A percentile compares a stretch with the other conserved stretches of the same genome.
Conservation (phyloP, 441 rosid genomes). For the Populus hybrid region DNA sequence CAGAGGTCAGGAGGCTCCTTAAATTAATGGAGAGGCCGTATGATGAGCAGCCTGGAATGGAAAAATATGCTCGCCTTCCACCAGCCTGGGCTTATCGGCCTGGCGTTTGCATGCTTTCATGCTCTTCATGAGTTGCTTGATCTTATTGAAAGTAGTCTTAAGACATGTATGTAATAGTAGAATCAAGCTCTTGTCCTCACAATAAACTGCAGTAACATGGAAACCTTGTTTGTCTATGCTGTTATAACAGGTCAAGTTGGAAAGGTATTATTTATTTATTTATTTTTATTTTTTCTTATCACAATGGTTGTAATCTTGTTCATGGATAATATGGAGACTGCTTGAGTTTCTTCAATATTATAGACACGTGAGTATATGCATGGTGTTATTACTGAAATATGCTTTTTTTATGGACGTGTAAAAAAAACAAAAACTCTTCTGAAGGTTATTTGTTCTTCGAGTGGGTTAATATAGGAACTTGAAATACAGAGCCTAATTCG, state of each 20-base stretch:
- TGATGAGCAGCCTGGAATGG: conserved; percentile 94
- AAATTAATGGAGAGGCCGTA: conserved; percentile 77
- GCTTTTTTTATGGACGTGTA: not conserved
- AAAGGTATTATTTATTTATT: conserved; percentile 7
- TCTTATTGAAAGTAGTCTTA: conserved; percentile 1
- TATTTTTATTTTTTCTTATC: not conserved
- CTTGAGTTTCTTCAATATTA: not conserved
- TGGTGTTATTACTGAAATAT: not conserved
- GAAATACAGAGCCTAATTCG: no score
- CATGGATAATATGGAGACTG: not conserved
- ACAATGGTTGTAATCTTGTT: not conserved
- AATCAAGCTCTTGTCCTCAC: conserved; percentile 6
- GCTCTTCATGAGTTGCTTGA: conserved; percentile 64
- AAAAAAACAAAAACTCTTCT: no score
- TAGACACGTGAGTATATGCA: not conserved
- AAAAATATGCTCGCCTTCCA: conserved; percentile 91
- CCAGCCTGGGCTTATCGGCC: conserved; percentile 99
- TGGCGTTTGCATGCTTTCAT: conserved; percentile 97
- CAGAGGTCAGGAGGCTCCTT: conserved; percentile 73
- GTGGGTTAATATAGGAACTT: no score
- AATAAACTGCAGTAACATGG: conserved; percentile 17
- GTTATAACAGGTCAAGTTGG: conserved; percentile 9
- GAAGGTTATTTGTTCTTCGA: no score
- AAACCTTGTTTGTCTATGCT: conserved; percentile 5
- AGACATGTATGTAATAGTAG: conserved; percentile 27